phyloP scores from a whole-genome alignment of 2,329 filamentous ascomycete genomes.

The Pseudohalonectria lignicola region DNA sequence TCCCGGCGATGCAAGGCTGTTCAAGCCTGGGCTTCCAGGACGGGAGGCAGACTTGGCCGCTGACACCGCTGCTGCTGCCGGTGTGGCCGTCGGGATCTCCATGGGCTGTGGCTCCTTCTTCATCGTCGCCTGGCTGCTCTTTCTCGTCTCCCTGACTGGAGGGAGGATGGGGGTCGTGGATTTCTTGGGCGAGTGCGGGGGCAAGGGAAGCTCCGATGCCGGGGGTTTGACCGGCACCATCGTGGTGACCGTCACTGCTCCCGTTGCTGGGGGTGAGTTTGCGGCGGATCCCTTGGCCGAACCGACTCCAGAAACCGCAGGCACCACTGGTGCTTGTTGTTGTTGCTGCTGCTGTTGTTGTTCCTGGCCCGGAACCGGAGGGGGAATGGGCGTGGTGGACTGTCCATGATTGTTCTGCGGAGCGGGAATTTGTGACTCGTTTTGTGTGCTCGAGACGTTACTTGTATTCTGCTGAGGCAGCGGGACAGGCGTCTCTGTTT shows the following conservation, averaged over 20 bases:
- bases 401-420: slow-evolving; percentile 7
- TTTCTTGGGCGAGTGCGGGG: slow-evolving; percentile 17
- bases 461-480: slow-evolving; percentile 20
- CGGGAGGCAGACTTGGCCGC: no score
- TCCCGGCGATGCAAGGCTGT: no score
- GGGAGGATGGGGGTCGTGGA: slow-evolving; percentile 22
- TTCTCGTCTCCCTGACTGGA: slow-evolving; percentile 20
- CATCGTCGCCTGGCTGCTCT: slow-evolving; percentile 14
- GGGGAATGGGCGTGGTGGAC: slow-evolving; percentile 20
- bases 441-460: slow-evolving; percentile 7
- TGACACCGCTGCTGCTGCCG: slow-evolving; percentile 13
- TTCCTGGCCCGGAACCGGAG: slow-evolving; percentile 17
- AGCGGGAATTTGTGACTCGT: slow-evolving; percentile 12
- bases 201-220: slow-evolving; percentile 17
- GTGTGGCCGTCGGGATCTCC: no score
- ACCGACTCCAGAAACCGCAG: no score
- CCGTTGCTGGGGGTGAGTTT: slow-evolving; percentile 7
- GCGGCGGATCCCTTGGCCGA: slow-evolving; percentile 4
- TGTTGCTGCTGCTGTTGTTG: no score
- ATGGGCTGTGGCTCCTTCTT: slow-evolving; percentile 6
- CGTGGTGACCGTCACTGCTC: slow-evolving; percentile 9
- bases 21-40: no score
- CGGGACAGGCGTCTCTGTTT: slow-evolving; percentile 26
- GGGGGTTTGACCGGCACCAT: slow-evolving; percentile 16
- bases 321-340: no score